Percentiles rank a stretch among this genome's conserved stretches.
These are phyloP conservation scores for Globisporangium emineosum DNA, from an alignment of 352 stramenopile species.

Conservation along the genomic window DNA sequence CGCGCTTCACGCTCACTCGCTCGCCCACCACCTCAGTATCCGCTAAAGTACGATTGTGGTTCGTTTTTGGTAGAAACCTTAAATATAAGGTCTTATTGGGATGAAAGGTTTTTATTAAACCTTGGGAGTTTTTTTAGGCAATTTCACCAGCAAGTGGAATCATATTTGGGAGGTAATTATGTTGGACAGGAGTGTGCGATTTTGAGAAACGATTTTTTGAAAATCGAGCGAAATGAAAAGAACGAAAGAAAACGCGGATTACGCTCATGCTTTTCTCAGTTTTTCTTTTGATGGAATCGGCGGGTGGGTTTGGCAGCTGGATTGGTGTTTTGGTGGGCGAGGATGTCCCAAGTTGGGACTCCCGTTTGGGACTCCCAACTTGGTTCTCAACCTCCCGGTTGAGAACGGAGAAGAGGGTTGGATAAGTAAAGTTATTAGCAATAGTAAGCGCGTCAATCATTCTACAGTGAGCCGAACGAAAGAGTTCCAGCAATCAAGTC, in stretches of 20 bases:
- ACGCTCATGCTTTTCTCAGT: neutral
- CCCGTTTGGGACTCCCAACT: too few relatives aligned
- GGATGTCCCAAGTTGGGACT: too few relatives aligned
- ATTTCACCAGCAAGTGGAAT: neutral
- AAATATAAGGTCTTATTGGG: neutral
- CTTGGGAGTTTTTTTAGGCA: neutral
- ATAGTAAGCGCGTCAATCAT: too few relatives aligned
- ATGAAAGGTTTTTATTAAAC: neutral
- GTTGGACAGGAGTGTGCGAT: neutral
- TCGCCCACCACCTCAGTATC: conserved; percentile 1
- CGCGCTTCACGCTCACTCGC: neutral
- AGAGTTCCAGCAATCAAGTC: neutral
- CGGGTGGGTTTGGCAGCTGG: neutral
- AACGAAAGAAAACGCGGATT: neutral
- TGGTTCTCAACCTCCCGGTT: too few relatives aligned
- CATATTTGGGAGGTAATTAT: neutral
- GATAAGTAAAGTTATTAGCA: too few relatives aligned
- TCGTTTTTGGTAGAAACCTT: neutral
- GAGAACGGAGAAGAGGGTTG: too few relatives aligned
- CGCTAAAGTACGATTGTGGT: conserved; percentile 5
- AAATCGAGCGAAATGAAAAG: too few relatives aligned
- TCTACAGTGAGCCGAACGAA: too few relatives aligned
- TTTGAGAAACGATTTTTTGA: neutral
- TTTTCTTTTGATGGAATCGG: neutral
- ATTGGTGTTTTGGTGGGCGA: neutral